These are phyloP conservation scores for Colletotrichum paranaense DNA, from an alignment of 2,329 filamentous ascomycete genomes.

Conservation along the genomic window DNA sequence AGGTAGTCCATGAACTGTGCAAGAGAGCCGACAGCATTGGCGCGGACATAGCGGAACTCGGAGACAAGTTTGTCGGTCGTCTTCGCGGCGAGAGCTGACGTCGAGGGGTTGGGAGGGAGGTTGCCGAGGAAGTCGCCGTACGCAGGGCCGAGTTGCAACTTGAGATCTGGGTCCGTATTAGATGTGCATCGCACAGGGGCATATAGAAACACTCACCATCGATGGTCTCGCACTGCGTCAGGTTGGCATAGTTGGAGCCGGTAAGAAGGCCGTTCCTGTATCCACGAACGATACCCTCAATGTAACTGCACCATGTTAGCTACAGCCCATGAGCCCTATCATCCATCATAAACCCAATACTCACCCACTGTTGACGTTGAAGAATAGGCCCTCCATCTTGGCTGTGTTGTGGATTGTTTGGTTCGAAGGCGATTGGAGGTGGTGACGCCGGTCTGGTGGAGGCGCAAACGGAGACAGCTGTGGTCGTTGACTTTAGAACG, in stretches of 20 bases:
- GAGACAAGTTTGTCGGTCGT: constrained; percentile 98
- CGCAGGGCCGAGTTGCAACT: constrained; percentile 94
- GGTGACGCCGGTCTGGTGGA: constrained; percentile 33
- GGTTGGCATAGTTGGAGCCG: constrained; percentile 89
- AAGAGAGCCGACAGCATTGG: constrained; percentile 90
- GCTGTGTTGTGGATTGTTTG: constrained; percentile 18
- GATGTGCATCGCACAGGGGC: constrained; percentile 23
- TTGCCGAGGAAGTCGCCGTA: constrained; percentile 97
- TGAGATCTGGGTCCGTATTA: constrained; percentile 76
- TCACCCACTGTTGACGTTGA: constrained; percentile 94
- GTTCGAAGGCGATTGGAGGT: constrained; percentile 3
- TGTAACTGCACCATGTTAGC: constrained; percentile 72
- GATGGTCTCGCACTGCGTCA: constrained; percentile 97
- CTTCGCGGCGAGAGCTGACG: constrained; percentile 92
- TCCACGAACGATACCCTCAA: constrained; percentile 96
- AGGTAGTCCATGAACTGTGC: constrained; percentile 98
- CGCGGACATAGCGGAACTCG: constrained; percentile 95
- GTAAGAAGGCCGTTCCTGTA: constrained; percentile 96
- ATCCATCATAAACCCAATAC: constrained; percentile 39
- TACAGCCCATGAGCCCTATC: neutral
- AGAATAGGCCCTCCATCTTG: constrained; percentile 89
- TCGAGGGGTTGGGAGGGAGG: constrained; percentile 95
- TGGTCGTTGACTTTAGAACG: constrained; percentile 25
- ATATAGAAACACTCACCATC: constrained; percentile 73
- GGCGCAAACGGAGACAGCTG: constrained; percentile 31